Evolutionary conservation across 306 rosid species (phyloP).

Genomic region (Arachis stenosperma): DNA sequence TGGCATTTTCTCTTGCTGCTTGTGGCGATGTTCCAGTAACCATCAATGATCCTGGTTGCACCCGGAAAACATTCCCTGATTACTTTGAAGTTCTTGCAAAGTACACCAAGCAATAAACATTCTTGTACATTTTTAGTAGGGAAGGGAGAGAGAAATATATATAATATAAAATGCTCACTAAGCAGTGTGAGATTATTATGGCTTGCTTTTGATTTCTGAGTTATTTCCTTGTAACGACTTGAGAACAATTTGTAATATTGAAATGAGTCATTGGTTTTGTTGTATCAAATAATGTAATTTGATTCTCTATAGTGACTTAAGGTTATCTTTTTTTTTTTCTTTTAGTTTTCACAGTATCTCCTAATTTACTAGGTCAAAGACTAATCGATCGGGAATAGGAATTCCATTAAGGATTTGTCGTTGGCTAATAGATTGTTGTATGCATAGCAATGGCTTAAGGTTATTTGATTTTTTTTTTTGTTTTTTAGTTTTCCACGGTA

Average conservation of each 20-base stretch:
- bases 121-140: constrained; percentile 39
- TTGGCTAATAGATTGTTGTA: no score
- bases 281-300: constrained; percentile 38
- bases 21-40: constrained; percentile 93
- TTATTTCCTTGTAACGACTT: constrained; percentile 15
- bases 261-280: constrained; percentile 36
- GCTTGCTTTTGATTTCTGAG: constrained; percentile 36
- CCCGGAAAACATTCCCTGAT: constrained; percentile 94
- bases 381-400: no score
- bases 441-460: no score
- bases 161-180: constrained; percentile 36
- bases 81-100: constrained; percentile 88
- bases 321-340: neutral
- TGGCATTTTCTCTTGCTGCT: constrained; percentile 99
- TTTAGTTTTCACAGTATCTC: no score
- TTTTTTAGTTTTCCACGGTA: no score
- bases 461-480: no score
- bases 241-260: constrained; percentile 30
- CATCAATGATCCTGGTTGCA: constrained; percentile 97
- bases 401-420: no score
- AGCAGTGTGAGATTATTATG: constrained; percentile 40
- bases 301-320: neutral
- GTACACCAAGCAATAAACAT: constrained; percentile 69
- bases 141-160: neutral
- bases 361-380: no score